Evolutionary conservation across 371 early-diverging fungal species (phyloP).

Genomic region (Apophysomyces trapeziformis): DNA sequence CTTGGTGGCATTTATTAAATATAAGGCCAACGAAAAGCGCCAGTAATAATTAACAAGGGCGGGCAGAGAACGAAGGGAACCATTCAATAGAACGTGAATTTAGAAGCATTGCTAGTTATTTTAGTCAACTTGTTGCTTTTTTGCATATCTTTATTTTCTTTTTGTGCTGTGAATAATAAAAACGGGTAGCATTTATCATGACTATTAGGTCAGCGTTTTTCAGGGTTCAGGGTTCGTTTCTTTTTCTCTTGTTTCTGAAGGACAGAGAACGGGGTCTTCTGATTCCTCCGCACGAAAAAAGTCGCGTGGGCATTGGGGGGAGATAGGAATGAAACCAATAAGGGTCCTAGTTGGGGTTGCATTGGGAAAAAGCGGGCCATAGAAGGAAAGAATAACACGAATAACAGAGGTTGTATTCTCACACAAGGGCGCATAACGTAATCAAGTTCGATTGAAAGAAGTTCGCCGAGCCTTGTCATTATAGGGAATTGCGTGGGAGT

Average conservation of each 20-base stretch:
- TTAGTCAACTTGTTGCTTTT: neutral
- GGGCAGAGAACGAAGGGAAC: neutral
- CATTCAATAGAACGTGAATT: constrained; percentile 2
- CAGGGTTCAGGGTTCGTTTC: neutral
- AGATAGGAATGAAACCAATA: too few species aligned
- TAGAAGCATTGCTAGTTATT: neutral
- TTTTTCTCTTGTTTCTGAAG: neutral
- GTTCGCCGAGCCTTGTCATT: too few species aligned
- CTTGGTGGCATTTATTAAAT: constrained; percentile 82
- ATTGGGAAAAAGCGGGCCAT: too few species aligned
- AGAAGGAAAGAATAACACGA: too few species aligned
- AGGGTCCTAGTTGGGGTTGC: too few species aligned
- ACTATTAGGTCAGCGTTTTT: neutral
- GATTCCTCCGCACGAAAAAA: too few species aligned
- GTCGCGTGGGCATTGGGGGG: too few species aligned
- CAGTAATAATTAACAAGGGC: constrained; percentile 1
- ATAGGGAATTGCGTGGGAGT: too few species aligned
- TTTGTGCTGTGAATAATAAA: neutral
- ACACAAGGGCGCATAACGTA: too few species aligned
- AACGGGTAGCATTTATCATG: neutral
- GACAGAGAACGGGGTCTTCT: too few species aligned
- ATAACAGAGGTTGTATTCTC: too few species aligned
- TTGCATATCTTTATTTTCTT: constrained; percentile 4
- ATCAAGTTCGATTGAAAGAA: too few species aligned
- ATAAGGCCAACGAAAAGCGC: constrained; percentile 65